Evolutionary conservation across 176 grass and related monocot genomes (phyloP), one percentile per base, ranked within the genome.

Genomic region (Oryza nivara): DNA sequence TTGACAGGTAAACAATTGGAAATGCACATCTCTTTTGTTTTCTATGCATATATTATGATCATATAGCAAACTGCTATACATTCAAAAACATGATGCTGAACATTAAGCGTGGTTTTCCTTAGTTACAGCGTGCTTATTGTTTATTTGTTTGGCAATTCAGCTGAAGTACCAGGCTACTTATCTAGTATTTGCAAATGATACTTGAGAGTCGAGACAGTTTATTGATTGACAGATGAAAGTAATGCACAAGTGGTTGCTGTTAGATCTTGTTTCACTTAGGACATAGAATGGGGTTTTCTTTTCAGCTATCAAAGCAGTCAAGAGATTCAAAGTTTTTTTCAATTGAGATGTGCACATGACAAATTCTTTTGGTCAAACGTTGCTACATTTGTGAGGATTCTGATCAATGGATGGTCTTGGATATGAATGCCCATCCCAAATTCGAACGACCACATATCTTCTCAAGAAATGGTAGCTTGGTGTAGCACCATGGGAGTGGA

Each of bases 1-100:
- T 74, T 73, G 15, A 3, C 35, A 73, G 78, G 88, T 90, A 86
- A 68, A 34, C 49, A 52, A 7, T 45, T 56, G 17, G 45, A 78
- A 46, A 16, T 28, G 14, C 45, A 45, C 25, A 28, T 43, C 71
- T 58, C 3, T 63, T 7, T 46, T 51, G 8, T 26, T 75, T 69
- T 76, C 2, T 11, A 38, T 76, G 8, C 12, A 89, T 77, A 34
- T 67, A 70, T 26, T 9, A 20, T 52, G 52, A 40, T 67, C 9
- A 20, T 78, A 47, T n/a, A 82, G 73, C 47, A 67, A 73, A 66
- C 65, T 45, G 2, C 30, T 32, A 32, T 32, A 32, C 30, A 32
- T n/a, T 9, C 52, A 66, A 46, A 16, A 44, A 67, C 52, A 66
- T 66, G 22, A 43, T 45, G n/a, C 4, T 83, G n/a, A 17, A 38